phyloP scores from a whole-genome alignment of 2,329 filamentous ascomycete species.

The Monosporascus sp. region DNA sequence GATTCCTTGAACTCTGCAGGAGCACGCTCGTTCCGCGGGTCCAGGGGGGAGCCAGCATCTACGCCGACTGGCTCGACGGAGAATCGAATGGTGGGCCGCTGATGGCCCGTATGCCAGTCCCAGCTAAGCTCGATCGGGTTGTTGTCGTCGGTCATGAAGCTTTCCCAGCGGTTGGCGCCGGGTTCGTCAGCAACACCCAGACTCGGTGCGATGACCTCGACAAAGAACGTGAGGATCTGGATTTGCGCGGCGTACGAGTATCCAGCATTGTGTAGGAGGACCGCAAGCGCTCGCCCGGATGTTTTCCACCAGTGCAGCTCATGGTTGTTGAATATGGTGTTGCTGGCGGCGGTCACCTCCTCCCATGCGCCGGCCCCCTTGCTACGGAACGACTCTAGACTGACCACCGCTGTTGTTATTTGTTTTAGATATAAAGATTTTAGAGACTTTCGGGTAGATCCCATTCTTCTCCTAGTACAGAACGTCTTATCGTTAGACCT shows the following conservation, averaged over 20 bases:
- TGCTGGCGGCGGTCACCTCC: no score
- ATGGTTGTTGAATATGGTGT: no score
- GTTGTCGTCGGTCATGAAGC: conserved; percentile 35
- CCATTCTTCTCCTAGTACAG: no score
- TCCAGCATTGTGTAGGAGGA: conserved; percentile 3
- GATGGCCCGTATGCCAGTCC: conserved; percentile 21
- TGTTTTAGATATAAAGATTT: no score
- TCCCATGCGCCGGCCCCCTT: no score
- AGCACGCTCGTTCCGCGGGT: conserved; percentile 19
- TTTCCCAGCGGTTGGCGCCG: conserved; percentile 20
- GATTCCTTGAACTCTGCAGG: conserved; percentile 2
- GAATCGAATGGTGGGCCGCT: conserved; percentile 23
- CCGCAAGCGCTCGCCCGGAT: conserved; percentile 1
- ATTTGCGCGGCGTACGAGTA: background rate
- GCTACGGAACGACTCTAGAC: no score
- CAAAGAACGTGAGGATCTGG: conserved; percentile 3
- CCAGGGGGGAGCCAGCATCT: conserved; percentile 18
- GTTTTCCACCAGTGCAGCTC: background rate
- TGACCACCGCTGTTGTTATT: no score
- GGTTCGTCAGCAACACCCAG: conserved; percentile 3
- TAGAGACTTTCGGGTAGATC: no score
- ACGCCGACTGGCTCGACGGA: conserved; percentile 27
- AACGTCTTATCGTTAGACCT: no score
- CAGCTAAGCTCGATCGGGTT: conserved; percentile 33
- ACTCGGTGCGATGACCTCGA: background rate